These are phyloP conservation scores for Arctostaphylos glauca DNA, from an alignment of 148 eudicot species.

Conservation along the genomic window DNA sequence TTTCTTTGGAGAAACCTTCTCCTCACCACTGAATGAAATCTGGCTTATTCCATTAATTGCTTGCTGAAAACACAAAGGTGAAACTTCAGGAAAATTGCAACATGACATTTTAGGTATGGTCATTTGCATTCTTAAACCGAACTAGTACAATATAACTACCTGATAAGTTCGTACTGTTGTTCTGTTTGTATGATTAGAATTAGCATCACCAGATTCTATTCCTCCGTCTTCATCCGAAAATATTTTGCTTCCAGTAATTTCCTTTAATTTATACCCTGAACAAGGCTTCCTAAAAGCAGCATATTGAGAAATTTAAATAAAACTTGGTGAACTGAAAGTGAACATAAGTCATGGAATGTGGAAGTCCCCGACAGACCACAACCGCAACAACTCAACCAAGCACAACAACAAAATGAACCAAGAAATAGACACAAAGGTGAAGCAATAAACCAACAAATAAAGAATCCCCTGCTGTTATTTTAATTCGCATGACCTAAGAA, in stretches of 20 bases:
- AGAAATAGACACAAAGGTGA: too few species aligned
- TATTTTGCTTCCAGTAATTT: constrained; percentile 86
- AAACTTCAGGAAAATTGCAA: not conserved
- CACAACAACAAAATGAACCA: too few species aligned
- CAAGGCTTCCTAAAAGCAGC: constrained; percentile 67
- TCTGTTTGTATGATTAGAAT: constrained; percentile 24
- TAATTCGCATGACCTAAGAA: not conserved
- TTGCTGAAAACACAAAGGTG: constrained; percentile 48
- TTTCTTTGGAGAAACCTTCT: constrained; percentile 70
- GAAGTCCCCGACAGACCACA: too few species aligned
- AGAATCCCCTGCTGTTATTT: too few species aligned
- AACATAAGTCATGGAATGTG: not conserved
- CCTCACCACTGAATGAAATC: constrained; percentile 77
- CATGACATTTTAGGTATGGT: not conserved
- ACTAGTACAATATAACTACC: constrained; percentile 35
- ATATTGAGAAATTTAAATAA: constrained; percentile 9
- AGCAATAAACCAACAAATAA: not conserved
- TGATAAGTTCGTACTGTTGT: constrained; percentile 75
- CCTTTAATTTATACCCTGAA: constrained; percentile 86
- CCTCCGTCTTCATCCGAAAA: constrained; percentile 56
- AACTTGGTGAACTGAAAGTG: not conserved
- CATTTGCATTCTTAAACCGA: not conserved
- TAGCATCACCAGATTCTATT: constrained; percentile 42
- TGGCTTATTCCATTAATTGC: constrained; percentile 80
- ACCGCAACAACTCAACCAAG: not conserved